Evolutionary conservation across 2,329 filamentous ascomycete genomes (phyloP), one percentile per base, ranked within the genome.

Genomic region (Xylariaceae sp.): DNA sequence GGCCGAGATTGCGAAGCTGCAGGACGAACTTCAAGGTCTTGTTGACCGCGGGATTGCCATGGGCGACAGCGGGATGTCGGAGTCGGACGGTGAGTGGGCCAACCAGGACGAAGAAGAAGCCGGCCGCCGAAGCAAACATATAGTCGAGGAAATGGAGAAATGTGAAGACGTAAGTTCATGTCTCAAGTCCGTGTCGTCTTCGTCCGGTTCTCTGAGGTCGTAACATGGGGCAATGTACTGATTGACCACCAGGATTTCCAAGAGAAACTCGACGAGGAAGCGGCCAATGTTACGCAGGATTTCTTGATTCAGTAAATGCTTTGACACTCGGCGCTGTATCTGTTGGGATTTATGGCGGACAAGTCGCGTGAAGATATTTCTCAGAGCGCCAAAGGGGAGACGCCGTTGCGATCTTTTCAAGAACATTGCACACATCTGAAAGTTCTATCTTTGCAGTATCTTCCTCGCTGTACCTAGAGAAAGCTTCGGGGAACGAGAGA

Each of bases 211-310:
- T 24, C 49, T 50, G 8, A 55, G 18, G 30, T 56, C 51, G 33
- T 53, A 54, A 12, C 46, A 38, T 12, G 46, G 44, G 7, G 47
- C 44, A 16, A 53, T 45, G 37, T 56, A 50, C 51, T 59, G 47
- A 60, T 52, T 53, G 12, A 54, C 14, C 19, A 54, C 42, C 34
- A 60, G 56, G 36, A 58, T 33, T 53, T 55, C 48, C 48, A 56
- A 4, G 34, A 55, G 44, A 47, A 55, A 30, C 53, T 59, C 17
- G 43, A 57, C 34, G 36, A 51, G 13, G 50, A 59, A 48, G 42
- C 48, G 30, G 38, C 48, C 29, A 53, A 54, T 14, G 50, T 59
- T 36, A 30, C 56, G 38, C 34, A 56, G 29, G 51, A 49, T 16
- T 48, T 52, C 28, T 36, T 59, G 34, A 41, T 41, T 15, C 26